These are phyloP conservation scores for Acanthamoeba sp. DNA, from an alignment of 208 protist species.

Conservation along the genomic window DNA sequence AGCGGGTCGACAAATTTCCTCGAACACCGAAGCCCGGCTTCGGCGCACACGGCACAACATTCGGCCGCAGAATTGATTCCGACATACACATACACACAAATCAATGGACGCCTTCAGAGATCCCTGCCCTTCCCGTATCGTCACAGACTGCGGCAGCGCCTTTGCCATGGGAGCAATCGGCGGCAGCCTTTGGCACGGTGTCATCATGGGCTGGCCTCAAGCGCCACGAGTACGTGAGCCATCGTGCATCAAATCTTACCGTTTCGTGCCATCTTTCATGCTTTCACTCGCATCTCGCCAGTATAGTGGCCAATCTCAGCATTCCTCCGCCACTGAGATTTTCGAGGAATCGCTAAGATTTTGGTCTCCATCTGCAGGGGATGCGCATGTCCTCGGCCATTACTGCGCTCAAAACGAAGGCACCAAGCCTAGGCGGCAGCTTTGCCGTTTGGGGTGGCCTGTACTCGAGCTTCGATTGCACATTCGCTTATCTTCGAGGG, in stretches of 20 bases:
- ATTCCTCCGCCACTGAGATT: background rate
- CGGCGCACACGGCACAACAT: background rate
- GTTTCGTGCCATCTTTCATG: background rate
- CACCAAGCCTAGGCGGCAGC: constrained; percentile 48
- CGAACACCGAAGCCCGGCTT: background rate
- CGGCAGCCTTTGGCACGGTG: constrained; percentile 68
- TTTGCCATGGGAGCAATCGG: constrained; percentile 74
- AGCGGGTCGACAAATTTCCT: background rate
- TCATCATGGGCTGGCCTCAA: constrained; percentile 65
- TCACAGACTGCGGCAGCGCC: constrained; percentile 68
- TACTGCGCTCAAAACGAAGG: constrained; percentile 11
- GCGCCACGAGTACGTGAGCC: constrained; percentile 29
- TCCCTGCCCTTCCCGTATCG: constrained; percentile 72
- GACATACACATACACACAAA: constrained; percentile 17
- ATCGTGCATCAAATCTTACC: background rate
- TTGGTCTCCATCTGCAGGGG: constrained; percentile 21
- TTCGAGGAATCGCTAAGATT: constrained; percentile 6
- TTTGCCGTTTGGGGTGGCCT: constrained; percentile 73
- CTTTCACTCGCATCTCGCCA: background rate
- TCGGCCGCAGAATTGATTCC: too few species aligned
- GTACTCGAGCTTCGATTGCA: constrained; percentile 75
- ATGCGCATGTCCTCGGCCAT: constrained; percentile 35
- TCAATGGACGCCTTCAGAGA: constrained; percentile 75
- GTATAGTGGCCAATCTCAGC: background rate
- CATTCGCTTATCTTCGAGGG: constrained; percentile 48